Evolutionary conservation across 148 eudicot genomes (phyloP).

Genomic region (Chenopodium album): DNA sequence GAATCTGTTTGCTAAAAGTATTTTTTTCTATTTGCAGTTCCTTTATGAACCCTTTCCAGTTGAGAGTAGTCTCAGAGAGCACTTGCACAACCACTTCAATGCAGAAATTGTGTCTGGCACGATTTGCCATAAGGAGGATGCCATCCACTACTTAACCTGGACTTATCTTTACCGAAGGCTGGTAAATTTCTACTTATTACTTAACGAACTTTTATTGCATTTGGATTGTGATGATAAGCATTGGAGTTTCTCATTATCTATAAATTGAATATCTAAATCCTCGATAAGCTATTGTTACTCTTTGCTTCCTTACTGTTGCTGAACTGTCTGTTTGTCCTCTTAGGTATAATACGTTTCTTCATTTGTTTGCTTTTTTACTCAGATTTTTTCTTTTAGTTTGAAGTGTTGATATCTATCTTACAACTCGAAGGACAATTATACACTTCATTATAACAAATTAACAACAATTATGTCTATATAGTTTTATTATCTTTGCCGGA

Average conservation of each 20-base stretch:
- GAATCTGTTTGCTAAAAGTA: conserved; percentile 2
- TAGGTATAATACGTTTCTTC: not conserved
- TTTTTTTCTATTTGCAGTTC: conserved; percentile 52
- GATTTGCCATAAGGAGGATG: conserved; percentile 85
- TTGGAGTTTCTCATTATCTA: not conserved
- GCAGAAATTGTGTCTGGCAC: conserved; percentile 97
- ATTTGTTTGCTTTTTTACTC: not conserved
- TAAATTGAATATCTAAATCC: not conserved
- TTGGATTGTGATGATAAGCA: not conserved
- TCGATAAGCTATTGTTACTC: not conserved
- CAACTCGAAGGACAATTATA: not conserved
- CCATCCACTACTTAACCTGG: conserved; percentile 95
- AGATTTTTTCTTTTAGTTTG: not conserved
- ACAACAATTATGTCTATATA: not conserved
- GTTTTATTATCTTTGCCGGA: not conserved
- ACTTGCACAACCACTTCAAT: conserved; percentile 88
- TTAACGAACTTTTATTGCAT: not conserved
- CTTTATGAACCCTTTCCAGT: conserved; percentile 98
- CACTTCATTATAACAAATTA: not conserved
- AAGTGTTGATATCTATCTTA: not conserved
- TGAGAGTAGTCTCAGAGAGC: conserved; percentile 97
- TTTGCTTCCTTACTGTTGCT: not conserved
- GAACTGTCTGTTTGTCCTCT: not conserved
- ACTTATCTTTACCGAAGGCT: conserved; percentile 91
- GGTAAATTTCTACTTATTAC: conserved; percentile 37